Conservation (phyloP, 192 early-diverging fungal species). For the Linnemannia zychae region DNA sequence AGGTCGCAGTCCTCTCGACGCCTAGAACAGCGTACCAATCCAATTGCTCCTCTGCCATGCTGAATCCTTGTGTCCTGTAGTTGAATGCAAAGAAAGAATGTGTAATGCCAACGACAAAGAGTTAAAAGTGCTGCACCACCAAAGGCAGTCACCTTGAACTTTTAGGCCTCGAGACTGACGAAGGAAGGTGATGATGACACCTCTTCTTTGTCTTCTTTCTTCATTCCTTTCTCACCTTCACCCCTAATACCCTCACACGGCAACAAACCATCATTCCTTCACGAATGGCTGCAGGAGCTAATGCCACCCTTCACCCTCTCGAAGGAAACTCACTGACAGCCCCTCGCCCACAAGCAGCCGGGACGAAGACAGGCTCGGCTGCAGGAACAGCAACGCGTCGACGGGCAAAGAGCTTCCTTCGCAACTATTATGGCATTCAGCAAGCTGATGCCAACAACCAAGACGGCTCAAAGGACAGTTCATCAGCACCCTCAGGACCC, state of each 20-base stretch:
- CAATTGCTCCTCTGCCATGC: conserved; percentile 56
- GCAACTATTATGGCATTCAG: conserved; percentile 65
- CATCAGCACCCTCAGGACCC: conserved; percentile 50
- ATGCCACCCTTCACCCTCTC: neutral
- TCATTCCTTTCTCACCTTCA: neutral
- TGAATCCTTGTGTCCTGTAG: neutral
- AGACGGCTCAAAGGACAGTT: conserved; percentile 22
- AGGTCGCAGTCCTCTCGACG: conserved; percentile 55
- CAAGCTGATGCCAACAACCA: conserved; percentile 30
- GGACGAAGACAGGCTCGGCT: neutral
- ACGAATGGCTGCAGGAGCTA: conserved; percentile 9
- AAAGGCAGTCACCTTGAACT: neutral
- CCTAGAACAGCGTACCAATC: conserved; percentile 66
- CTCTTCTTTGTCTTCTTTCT: conserved; percentile 8
- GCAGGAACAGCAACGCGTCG: conserved; percentile 33
- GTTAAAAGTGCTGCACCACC: neutral
- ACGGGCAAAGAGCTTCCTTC: conserved; percentile 66
- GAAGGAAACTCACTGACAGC: neutral
- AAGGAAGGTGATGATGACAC: neutral
- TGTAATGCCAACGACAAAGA: neutral
- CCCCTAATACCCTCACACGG: neutral
- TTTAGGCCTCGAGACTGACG: too few species aligned
- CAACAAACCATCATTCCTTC: neutral
- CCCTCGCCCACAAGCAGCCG: neutral
- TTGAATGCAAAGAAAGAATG: neutral